Base-by-base conservation (phyloP, 805 yeast species). In the Yueomyces sp. region DNA sequence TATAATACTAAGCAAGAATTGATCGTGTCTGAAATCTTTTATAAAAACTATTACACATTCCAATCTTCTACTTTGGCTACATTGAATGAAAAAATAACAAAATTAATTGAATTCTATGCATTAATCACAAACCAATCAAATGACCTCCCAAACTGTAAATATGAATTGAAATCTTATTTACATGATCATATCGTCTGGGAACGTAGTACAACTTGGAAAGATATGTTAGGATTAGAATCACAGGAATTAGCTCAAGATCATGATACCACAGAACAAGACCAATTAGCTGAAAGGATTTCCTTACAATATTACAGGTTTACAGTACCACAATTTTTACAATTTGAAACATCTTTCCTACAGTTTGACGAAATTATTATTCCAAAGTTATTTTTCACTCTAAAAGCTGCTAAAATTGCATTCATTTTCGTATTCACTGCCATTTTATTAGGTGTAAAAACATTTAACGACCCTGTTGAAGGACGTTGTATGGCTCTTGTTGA, bases 121-220 rank as follows among this genome's bases (percentile, higher is more conserved):
- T 60, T 66, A 53, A 71, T 51, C 56, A 72, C 60, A 47, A 64
- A 46, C 49, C 68, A 53, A 39, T 49, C 49, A 39, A 47, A 52
- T 27, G 54, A 55, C 40, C 51, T 72, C 12, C 74, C 68, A 30
- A 53, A 63, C 7, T 76, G 78, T 33, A 72, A 65, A 50, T 60
- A 69, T 3, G 83, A 77, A 53, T 63, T 80, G 48, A 74, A 76
- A 44, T 70, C 79, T 2, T 76, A 72, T 48, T 65, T 90, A 49
- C 74, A 95, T 47, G 96, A 90, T 54, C 94, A 87, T 59, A 84
- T 88, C 40, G 95, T 88, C 26, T 90, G 95, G 94, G 96, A 88
- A 64, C 75, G 97, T 63, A 85, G 85, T 57, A 88, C 95, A 0
- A 95, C 87, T 26, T 88, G 97, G 97, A 79, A 92, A 54, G 96